Base-by-base conservation (phyloP, 2,329 filamentous ascomycete genomes). In the Fusarium sp. region DNA sequence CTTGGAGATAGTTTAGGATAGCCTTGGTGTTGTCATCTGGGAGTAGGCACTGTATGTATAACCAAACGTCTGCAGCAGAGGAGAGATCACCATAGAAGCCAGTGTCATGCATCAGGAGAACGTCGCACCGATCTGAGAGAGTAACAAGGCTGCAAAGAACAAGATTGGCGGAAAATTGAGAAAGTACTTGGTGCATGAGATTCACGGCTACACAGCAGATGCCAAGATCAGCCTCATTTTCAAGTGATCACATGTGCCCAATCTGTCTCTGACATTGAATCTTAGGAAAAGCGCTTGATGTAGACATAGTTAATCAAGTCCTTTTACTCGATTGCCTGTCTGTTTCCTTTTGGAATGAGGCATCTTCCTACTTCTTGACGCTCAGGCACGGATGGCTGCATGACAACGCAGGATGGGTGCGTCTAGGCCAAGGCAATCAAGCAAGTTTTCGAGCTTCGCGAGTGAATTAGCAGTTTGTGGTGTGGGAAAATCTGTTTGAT, bases 341-440 rank as follows among this genome's bases (percentile, higher is more conserved):
- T 9, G 79, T 73, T 1, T 71, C 80, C 0, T 86, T 81, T 64
- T 88, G 85, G 86, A 85, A 83, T 1, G 85, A 88, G 85, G 84
- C 0, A 84, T 87, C 29, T 81, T 84, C 0, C 75, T 80, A 0
- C 75, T 88, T 18, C 77, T 87, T 86, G 81, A 73, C 84, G 85
- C 0, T 84, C 0, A 75, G 72, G 11, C 85, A 84, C 0, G 79
- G 81, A n/a, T 86, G 86, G 0, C 66, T 87, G 6, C 85, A 88
- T 69, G 79, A 77, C 2, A 84, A 83, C 52, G 81, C 84, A 59
- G 85, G 88, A 74, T 87, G 81, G 81, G 84, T 84, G 0, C 80
- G 83, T 24, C 34, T n/a, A 38, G 34, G 77, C 82, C 3, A 71
- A 83, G 12, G 85, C 83, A 38, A 70, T 86, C 12, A 63, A 71